Conservation (phyloP, 306 rosid species). For the peach (Prunus persica) region Prunus_persica_NCBIv2 NC_034013.1:18091501-18092000, state of each 20-base stretch:
- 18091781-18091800: neutral
- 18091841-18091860: neutral
- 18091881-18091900: slow-evolving; percentile 45
- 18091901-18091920: slow-evolving; percentile 40
- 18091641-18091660: neutral
- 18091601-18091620: no score
- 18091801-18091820: neutral
- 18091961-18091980: slow-evolving; percentile 82
- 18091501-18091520: neutral
- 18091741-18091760: slow-evolving; percentile 1
- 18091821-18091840: neutral
- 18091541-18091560: neutral
- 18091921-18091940: slow-evolving; percentile 60
- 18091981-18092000: slow-evolving; percentile 96
- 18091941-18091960: slow-evolving; percentile 91
- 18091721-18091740: neutral
- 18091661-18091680: neutral
- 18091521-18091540: neutral
- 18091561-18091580: neutral
- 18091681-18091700: neutral
- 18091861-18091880: neutral
- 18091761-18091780: neutral
- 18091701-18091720: neutral
- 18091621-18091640: neutral
- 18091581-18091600: neutral